Conservation (phyloP, 345 rosid genomes). For the Odontarrhena argentea region DNA sequence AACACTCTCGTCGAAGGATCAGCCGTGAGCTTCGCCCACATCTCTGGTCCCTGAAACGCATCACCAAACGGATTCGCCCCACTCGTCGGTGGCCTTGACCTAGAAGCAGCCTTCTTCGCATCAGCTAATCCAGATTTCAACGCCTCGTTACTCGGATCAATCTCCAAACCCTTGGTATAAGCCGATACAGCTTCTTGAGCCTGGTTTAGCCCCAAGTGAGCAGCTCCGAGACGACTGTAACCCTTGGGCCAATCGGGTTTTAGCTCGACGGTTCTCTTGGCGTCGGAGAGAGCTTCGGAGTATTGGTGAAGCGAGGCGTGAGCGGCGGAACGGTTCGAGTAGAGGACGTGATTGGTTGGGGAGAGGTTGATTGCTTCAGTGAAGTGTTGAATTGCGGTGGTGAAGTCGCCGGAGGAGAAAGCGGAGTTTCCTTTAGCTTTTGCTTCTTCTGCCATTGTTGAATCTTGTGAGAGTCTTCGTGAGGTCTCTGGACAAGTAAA, state of each 20-base stretch:
- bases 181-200: slow-evolving; percentile 62
- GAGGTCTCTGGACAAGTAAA: not conserved
- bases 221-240: slow-evolving; percentile 89
- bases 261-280: slow-evolving; percentile 82
- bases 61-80: slow-evolving; percentile 60
- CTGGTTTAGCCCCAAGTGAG: slow-evolving; percentile 62
- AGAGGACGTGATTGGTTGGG: slow-evolving; percentile 84
- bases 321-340: slow-evolving; percentile 93
- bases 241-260: slow-evolving; percentile 94
- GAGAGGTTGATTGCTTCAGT: slow-evolving; percentile 71
- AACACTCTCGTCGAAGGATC: slow-evolving; percentile 71
- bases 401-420: slow-evolving; percentile 80
- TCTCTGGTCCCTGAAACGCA: slow-evolving; percentile 81
- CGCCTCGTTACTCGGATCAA: slow-evolving; percentile 81
- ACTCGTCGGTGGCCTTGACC: slow-evolving; percentile 31
- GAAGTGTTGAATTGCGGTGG: slow-evolving; percentile 74
- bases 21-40: slow-evolving; percentile 89
- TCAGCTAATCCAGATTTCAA: slow-evolving; percentile 77
- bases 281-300: slow-evolving; percentile 71
- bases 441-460: slow-evolving; percentile 69
- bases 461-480: slow-evolving; percentile 21
- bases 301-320: slow-evolving; percentile 74
- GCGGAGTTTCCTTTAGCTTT: slow-evolving; percentile 91
- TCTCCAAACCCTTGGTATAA: slow-evolving; percentile 69
- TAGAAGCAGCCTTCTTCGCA: slow-evolving; percentile 59